Evolutionary conservation across 257 asterid species (phyloP).

Genomic region (Ligustrum vulgare): DNA sequence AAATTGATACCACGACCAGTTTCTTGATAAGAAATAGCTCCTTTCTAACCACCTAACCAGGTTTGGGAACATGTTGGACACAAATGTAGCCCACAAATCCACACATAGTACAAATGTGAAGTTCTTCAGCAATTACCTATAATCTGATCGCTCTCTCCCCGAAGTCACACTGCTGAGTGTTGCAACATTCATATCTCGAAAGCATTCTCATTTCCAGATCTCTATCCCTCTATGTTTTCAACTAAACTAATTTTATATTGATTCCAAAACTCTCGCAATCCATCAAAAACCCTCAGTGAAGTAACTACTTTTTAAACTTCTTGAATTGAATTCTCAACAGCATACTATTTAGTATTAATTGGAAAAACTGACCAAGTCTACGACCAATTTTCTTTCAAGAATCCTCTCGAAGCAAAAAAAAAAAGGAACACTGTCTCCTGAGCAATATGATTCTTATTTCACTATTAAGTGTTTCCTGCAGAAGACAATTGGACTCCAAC

Average conservation of each 20-base stretch:
- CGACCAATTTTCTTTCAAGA: neutral
- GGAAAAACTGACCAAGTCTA: too few relatives aligned
- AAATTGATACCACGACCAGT: too few relatives aligned
- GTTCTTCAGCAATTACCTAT: neutral
- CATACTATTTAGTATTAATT: neutral
- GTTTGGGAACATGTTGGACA: too few relatives aligned
- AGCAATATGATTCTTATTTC: constrained; percentile 1
- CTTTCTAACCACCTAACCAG: too few relatives aligned
- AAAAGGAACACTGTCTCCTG: neutral
- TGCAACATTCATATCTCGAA: too few relatives aligned
- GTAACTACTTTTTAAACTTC: neutral
- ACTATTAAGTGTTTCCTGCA: constrained; percentile 15
- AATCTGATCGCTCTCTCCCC: too few relatives aligned
- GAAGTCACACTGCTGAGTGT: too few relatives aligned
- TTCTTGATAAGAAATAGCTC: too few relatives aligned
- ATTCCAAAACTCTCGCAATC: neutral
- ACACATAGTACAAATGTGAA: neutral
- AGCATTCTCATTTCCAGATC: too few relatives aligned
- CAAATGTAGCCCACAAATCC: too few relatives aligned
- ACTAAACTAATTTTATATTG: too few relatives aligned
- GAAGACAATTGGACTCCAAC: neutral
- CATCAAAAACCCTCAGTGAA: neutral
- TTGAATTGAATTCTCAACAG: neutral
- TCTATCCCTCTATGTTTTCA: too few relatives aligned
- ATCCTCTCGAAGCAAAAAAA: constrained; percentile 14